These are phyloP conservation scores for Pseudogymnoascus sp. DNA, from an alignment of 2,329 filamentous ascomycete species.

Conservation along the genomic window DNA sequence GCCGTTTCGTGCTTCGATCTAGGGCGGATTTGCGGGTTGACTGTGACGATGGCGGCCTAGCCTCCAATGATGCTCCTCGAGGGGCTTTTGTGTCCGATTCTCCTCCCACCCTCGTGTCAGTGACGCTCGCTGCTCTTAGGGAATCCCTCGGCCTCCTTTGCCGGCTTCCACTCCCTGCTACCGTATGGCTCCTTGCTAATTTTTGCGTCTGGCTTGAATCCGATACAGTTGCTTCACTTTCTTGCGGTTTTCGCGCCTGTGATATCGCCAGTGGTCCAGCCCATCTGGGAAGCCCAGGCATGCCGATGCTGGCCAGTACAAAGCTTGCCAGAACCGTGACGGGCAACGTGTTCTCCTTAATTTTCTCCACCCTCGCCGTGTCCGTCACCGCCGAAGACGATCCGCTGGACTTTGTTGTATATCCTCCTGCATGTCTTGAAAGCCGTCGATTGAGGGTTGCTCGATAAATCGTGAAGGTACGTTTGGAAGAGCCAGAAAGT, in stretches of 20 bases:
- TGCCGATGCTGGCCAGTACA: slow-evolving; percentile 67
- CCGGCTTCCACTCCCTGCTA: slow-evolving; percentile 44
- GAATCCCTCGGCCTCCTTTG: slow-evolving; percentile 37
- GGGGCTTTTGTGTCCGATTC: slow-evolving; percentile 11
- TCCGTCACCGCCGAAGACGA: slow-evolving; percentile 75
- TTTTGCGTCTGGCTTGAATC: slow-evolving; percentile 49
- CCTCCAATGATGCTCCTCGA: slow-evolving; percentile 28
- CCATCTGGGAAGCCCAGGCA: slow-evolving; percentile 69
- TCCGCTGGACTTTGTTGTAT: slow-evolving; percentile 83
- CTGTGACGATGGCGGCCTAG: slow-evolving; percentile 20
- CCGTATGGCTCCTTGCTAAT: slow-evolving; percentile 63
- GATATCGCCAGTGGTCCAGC: slow-evolving; percentile 75
- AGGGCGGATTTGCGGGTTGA: slow-evolving; percentile 20
- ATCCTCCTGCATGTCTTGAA: slow-evolving; percentile 79
- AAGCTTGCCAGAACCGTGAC: slow-evolving; percentile 77
- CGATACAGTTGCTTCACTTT: slow-evolving; percentile 53
- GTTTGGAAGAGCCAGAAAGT: slow-evolving; percentile 90
- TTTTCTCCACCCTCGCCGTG: slow-evolving; percentile 61
- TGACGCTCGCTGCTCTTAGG: slow-evolving; percentile 33
- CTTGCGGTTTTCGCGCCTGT: slow-evolving; percentile 70
- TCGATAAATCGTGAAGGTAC: slow-evolving; percentile 73
- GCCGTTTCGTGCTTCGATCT: slow-evolving; percentile 18
- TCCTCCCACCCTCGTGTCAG: slow-evolving; percentile 19
- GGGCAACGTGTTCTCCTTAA: slow-evolving; percentile 73
- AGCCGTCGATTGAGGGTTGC: slow-evolving; percentile 64